Conservation (phyloP, 208 protist species). For the Crithidia mellificae region DNA sequence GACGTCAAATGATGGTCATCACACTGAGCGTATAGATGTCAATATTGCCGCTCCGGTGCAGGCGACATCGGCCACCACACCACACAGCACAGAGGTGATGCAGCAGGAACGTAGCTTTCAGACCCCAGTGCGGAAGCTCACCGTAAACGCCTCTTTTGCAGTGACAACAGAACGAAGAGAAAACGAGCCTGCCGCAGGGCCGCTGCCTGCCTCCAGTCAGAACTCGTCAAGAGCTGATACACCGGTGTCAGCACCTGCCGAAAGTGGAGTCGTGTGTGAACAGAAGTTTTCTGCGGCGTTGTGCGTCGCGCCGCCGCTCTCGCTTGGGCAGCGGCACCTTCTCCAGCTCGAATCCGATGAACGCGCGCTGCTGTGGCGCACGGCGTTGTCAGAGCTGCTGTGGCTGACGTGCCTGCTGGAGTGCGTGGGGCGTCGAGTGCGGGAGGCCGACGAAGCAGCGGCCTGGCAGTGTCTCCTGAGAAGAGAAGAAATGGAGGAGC, state of each 20-base stretch:
- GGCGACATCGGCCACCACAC: no score
- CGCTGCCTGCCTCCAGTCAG: not conserved
- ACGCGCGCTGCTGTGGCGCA: conserved; percentile 13
- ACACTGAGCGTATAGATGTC: no score
- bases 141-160: not conserved
- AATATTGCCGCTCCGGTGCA: no score
- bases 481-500: not conserved
- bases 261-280: no score
- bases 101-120: not conserved
- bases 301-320: not conserved
- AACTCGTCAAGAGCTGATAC: not conserved
- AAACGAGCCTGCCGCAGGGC: not conserved
- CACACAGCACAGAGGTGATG: not conserved
- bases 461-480: not conserved
- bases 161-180: no score
- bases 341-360: conserved; percentile 11
- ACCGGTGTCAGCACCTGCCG: no score
- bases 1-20: no score
- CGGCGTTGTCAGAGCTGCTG: conserved; percentile 9
- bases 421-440: conserved; percentile 10
- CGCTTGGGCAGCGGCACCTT: conserved; percentile 10
- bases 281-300: not conserved
- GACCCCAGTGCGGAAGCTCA: not conserved
- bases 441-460: not conserved
- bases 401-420: conserved; percentile 6